Base-by-base conservation (phyloP, 805 yeast species). In the Brettanomyces nanus region DNA sequence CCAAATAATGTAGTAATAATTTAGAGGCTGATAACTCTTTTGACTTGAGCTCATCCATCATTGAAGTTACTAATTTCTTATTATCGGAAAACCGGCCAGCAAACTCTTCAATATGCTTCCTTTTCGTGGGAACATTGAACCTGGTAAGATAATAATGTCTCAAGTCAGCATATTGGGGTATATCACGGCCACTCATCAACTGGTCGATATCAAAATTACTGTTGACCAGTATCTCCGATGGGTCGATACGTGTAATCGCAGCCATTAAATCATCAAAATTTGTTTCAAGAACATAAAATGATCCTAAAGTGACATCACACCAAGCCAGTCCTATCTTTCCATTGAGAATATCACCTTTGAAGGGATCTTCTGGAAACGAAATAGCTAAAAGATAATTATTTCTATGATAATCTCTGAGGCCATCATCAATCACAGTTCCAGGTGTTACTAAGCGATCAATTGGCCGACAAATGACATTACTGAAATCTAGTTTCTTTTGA, bases 351-450 rank as follows among this genome's bases (percentile, higher is more conserved):
- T 61, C 45, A 40, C 58, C 49, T 40, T 59, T 48, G 58, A 64
- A 49, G 45, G 68, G 49, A 58, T 62, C 61, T 20, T 65, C 68
- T 0, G 87, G 85, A 38, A 82, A 69, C 6, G 73, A 69, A 11
- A 90, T 66, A 4, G 85, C 72, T 19, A 81, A 63, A 26, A 90
- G 61, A 52, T 68, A 86, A 51, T 87, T 85, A 47, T 83, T 83
- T 34, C 73, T 70, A 42, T 74, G 75, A 40, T 75, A 75, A 53
- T 86, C 83, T 51, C 90, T 63, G 44, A 90, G 79, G 0, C 82
- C 77, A 49, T 90, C 97, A 51, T 85, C 95, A 9, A 90, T 73
- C 25, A 90, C 69, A 0, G 97, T 90, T 1, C 98, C 98, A 0
- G 97, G 96, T 0, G 97, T 81, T 2, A 92, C 75, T 6, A 90